Percentiles rank a stretch among this genome's conserved stretches.
phyloP scores from a whole-genome alignment of 129 eudicot genomes.

The Silybum marianum region DNA sequence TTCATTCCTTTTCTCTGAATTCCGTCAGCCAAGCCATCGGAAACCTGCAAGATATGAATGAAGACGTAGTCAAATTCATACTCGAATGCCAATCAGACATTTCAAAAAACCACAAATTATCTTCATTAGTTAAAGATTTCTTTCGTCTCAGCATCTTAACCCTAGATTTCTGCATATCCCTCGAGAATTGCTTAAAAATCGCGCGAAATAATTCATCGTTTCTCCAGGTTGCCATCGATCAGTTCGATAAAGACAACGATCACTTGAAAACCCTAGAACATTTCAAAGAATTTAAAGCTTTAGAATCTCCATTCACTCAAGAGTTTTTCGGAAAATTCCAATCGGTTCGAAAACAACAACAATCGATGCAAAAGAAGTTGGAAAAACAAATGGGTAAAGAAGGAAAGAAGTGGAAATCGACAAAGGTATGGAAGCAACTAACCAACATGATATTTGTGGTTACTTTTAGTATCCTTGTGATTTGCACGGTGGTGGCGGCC shows the following conservation, averaged over 20 bases:
- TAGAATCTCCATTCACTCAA: slow-evolving; percentile 51
- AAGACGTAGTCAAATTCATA: slow-evolving; percentile 57
- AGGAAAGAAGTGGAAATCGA: slow-evolving; percentile 49
- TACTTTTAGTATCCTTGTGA: slow-evolving; percentile 60
- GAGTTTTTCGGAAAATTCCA: slow-evolving; percentile 52
- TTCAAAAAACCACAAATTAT: slow-evolving; percentile 59
- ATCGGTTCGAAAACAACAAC: slow-evolving; percentile 45
- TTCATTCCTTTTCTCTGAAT: slow-evolving; percentile 56
- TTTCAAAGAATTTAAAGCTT: slow-evolving; percentile 42
- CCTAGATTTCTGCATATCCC: slow-evolving; percentile 58
- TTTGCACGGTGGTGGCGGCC: slow-evolving; percentile 78
- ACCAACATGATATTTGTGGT: slow-evolving; percentile 59
- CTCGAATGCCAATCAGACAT: slow-evolving; percentile 54
- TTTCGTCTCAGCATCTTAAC: slow-evolving; percentile 59
- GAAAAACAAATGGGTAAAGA: slow-evolving; percentile 45
- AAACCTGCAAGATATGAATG: slow-evolving; percentile 59
- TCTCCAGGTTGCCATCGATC: slow-evolving; percentile 44
- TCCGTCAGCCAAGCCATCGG: slow-evolving; percentile 61
- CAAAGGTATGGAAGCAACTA: slow-evolving; percentile 60
- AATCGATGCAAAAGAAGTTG: slow-evolving; percentile 47
- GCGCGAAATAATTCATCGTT: slow-evolving; percentile 55
- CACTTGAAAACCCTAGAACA: slow-evolving; percentile 44
- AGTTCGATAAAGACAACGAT: slow-evolving; percentile 38
- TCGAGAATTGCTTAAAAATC: slow-evolving; percentile 50
- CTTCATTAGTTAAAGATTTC: slow-evolving; percentile 57